These are phyloP conservation scores for Penicillium taxi DNA, from an alignment of 495 filamentous ascomycete genomes.

Conservation along the genomic window DNA sequence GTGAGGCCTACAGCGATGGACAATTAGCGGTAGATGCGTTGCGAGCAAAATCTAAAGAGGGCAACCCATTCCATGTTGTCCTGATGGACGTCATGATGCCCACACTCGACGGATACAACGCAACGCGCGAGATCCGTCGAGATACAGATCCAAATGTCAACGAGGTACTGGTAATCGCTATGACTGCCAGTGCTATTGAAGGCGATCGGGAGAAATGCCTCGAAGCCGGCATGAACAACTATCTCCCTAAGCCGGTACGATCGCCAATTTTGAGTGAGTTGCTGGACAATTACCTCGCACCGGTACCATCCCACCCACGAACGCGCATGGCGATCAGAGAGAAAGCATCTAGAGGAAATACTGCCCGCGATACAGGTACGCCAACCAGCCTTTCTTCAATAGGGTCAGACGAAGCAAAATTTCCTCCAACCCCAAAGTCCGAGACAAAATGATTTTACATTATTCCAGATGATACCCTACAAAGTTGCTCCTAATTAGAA, in stretches of 20 bases:
- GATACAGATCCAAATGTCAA: slow-evolving; percentile 67
- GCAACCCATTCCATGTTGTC: slow-evolving; percentile 63
- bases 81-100: slow-evolving; percentile 98
- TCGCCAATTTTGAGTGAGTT: slow-evolving; percentile 65
- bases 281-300: slow-evolving; percentile 60
- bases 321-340: slow-evolving; percentile 31
- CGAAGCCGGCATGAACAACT: slow-evolving; percentile 91
- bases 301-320: slow-evolving; percentile 39
- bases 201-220: slow-evolving; percentile 89
- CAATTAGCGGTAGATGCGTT: slow-evolving; percentile 79
- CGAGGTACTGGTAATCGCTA: slow-evolving; percentile 77
- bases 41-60: slow-evolving; percentile 57
- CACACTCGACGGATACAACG: slow-evolving; percentile 86
- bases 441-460: slow-evolving; percentile 16
- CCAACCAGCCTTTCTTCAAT: slow-evolving; percentile 32
- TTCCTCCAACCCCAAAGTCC: slow-evolving; percentile 1
- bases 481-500: slow-evolving; percentile 13
- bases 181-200: slow-evolving; percentile 88
- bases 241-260: slow-evolving; percentile 84
- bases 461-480: slow-evolving; percentile 20
- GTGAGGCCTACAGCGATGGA: slow-evolving; percentile 79
- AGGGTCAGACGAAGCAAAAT: slow-evolving; percentile 26
- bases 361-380: slow-evolving; percentile 26
- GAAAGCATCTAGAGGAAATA: slow-evolving; percentile 24
- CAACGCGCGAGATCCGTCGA: slow-evolving; percentile 68